A percentile compares a stretch with the other conserved stretches of the same genome.
Evolutionary conservation across 1,139 yeast genomes (phyloP).

Genomic region (Candida mesenterica): DNA sequence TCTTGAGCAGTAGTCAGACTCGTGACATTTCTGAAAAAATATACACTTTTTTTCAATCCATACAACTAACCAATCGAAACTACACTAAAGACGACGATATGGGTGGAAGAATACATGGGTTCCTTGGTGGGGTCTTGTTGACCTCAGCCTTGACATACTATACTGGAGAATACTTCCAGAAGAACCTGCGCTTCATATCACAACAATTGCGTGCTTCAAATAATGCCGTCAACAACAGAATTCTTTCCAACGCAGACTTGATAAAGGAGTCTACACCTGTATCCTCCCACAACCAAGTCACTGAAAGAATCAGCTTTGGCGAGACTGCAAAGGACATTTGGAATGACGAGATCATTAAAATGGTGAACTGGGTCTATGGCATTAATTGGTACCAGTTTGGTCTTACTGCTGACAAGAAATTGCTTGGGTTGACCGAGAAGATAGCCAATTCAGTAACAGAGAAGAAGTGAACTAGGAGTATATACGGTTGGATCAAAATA

Average conservation of each 20-base stretch:
- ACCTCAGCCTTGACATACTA: slow-evolving; percentile 66
- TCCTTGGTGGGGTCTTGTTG: slow-evolving; percentile 53
- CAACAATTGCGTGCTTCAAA: slow-evolving; percentile 49
- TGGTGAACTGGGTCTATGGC: slow-evolving; percentile 65
- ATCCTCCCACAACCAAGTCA: slow-evolving; percentile 35
- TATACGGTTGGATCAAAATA: neutral
- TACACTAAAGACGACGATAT: slow-evolving; percentile 2
- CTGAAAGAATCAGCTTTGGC: slow-evolving; percentile 28
- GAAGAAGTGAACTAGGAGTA: slow-evolving; percentile 15
- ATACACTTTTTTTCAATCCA: too few relatives aligned
- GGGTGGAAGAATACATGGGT: slow-evolving; percentile 19
- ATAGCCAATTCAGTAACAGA: slow-evolving; percentile 24
- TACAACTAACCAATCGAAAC: slow-evolving; percentile 4
- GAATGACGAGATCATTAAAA: slow-evolving; percentile 71
- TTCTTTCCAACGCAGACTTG: slow-evolving; percentile 39
- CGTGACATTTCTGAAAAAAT: too few relatives aligned
- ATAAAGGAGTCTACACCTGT: slow-evolving; percentile 37
- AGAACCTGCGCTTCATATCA: slow-evolving; percentile 48
- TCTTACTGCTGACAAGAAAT: slow-evolving; percentile 34
- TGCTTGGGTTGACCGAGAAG: slow-evolving; percentile 32
- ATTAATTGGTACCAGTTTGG: slow-evolving; percentile 51
- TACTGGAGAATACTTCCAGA: slow-evolving; percentile 58
- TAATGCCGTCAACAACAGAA: slow-evolving; percentile 49
- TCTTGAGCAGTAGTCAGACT: too few relatives aligned
- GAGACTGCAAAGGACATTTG: slow-evolving; percentile 80